A percentile compares a stretch with the other conserved stretches of the same genome.
phyloP scores from a whole-genome alignment of 1,284 basidiomycete genomes.

The Trametes hirsuta region DNA sequence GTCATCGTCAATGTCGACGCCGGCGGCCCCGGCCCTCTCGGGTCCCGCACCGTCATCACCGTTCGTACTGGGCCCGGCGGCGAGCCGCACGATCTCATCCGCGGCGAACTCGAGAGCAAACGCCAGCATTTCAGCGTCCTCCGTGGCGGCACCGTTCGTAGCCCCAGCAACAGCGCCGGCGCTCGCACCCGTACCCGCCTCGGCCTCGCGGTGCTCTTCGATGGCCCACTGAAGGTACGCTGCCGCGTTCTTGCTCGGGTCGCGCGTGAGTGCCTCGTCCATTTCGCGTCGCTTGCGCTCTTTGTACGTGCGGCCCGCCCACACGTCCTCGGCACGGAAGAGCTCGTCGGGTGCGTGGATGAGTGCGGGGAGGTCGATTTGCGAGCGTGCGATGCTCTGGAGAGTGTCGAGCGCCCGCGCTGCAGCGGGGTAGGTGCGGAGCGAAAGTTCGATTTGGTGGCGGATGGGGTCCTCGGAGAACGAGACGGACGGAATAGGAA shows the following conservation, averaged over 20 bases:
- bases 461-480: conserved; percentile 12
- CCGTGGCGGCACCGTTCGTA: conserved; percentile 29
- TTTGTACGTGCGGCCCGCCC: conserved; percentile 49
- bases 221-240: conserved; percentile 39
- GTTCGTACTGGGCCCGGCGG: background rate
- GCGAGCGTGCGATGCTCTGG: conserved; percentile 46
- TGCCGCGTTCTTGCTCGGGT: conserved; percentile 35
- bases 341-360: conserved; percentile 66
- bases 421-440: conserved; percentile 47
- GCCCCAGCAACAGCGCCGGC: background rate
- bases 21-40: conserved; percentile 6
- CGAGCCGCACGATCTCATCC: conserved; percentile 41
- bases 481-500: background rate
- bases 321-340: conserved; percentile 63
- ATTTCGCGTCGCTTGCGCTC: conserved; percentile 33
- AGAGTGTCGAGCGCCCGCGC: conserved; percentile 46
- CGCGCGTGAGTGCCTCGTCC: conserved; percentile 32
- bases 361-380: conserved; percentile 70
- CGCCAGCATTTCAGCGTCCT: conserved; percentile 52
- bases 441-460: conserved; percentile 44
- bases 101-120: conserved; percentile 56
- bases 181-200: conserved; percentile 28
- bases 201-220: conserved; percentile 39
- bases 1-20: conserved; percentile 16
- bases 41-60: conserved; percentile 18